A percentile compares a stretch with the other conserved stretches of the same genome.
These are phyloP conservation scores for Heliosperma pusillum DNA, from an alignment of 148 eudicot species.

Conservation along the genomic window DNA sequence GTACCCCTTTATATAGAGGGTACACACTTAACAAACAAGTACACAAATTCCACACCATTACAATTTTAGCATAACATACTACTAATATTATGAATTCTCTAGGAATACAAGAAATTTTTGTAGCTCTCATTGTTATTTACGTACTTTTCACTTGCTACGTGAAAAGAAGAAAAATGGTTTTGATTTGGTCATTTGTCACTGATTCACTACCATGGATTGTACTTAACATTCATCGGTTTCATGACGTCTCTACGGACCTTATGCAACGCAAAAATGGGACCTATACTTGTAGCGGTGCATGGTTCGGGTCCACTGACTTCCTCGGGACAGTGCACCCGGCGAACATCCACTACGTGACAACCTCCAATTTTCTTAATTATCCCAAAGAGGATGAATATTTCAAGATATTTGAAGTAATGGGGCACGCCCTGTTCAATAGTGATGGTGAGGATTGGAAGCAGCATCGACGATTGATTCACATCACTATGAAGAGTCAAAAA, in stretches of 20 bases:
- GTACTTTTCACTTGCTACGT: background rate
- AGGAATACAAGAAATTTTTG: background rate
- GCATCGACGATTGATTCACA: slow-evolving; percentile 32
- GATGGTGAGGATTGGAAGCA: slow-evolving; percentile 40
- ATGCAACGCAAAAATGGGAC: background rate
- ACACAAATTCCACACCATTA: too few species aligned
- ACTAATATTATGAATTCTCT: background rate
- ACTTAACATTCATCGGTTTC: background rate
- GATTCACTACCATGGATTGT: slow-evolving; percentile 2
- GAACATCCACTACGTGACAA: slow-evolving; percentile 47
- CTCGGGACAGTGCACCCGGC: slow-evolving; percentile 24
- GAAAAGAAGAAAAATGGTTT: background rate
- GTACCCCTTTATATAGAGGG: too few species aligned
- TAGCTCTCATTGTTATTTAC: background rate
- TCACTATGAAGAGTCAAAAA: slow-evolving; percentile 26
- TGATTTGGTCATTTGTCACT: background rate
- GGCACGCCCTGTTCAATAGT: slow-evolving; percentile 51
- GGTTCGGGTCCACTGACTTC: background rate
- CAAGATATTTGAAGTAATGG: slow-evolving; percentile 48
- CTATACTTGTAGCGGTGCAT: background rate
- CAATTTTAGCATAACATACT: too few species aligned
- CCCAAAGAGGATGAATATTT: slow-evolving; percentile 42
- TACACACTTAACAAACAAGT: too few species aligned
- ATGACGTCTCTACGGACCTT: background rate
- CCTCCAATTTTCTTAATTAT: slow-evolving; percentile 45